Conservation (phyloP, 495 filamentous ascomycete genomes). For the Cladorrhinum samala region DNA sequence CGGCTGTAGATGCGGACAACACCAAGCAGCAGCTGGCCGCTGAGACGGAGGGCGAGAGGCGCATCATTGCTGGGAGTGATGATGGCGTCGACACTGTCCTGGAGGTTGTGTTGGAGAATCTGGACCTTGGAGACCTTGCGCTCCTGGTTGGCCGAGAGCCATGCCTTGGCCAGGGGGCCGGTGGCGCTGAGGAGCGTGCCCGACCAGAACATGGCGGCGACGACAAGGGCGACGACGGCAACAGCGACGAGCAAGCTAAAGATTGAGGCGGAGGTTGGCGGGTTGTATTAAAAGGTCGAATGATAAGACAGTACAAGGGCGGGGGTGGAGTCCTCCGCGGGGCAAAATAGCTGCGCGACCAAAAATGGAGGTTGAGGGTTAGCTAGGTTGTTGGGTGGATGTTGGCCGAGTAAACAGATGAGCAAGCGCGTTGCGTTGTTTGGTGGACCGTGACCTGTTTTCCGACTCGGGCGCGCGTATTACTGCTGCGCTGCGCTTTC, state of each 20-base stretch:
- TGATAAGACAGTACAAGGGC: slow-evolving; percentile 4
- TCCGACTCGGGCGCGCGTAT: slow-evolving; percentile 13
- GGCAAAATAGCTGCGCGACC: slow-evolving; percentile 3
- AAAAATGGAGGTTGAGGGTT: slow-evolving; percentile 6
- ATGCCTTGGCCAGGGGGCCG: slow-evolving; percentile 93
- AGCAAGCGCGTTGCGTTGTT: slow-evolving; percentile 35
- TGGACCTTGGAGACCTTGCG: slow-evolving; percentile 95
- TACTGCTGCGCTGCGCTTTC: neutral
- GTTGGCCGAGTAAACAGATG: slow-evolving; percentile 33
- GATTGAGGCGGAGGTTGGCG: slow-evolving; percentile 18
- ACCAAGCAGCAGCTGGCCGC: slow-evolving; percentile 87
- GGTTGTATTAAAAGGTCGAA: slow-evolving; percentile 22
- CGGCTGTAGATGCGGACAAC: slow-evolving; percentile 96
- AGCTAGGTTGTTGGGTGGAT: slow-evolving; percentile 4
- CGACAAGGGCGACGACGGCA: slow-evolving; percentile 34
- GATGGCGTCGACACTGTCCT: slow-evolving; percentile 89
- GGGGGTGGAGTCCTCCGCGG: slow-evolving; percentile 6
- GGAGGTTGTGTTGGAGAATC: slow-evolving; percentile 85
- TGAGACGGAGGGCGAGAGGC: slow-evolving; percentile 88
- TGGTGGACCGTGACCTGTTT: slow-evolving; percentile 11
- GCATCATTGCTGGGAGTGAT: slow-evolving; percentile 81
- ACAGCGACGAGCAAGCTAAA: slow-evolving; percentile 14
- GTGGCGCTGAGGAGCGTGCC: slow-evolving; percentile 94
- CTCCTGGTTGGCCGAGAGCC: slow-evolving; percentile 95
- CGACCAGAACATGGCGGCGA: slow-evolving; percentile 86